phyloP scores from a whole-genome alignment of 352 stramenopile species.

The Nothophytophthora sp. region DNA sequence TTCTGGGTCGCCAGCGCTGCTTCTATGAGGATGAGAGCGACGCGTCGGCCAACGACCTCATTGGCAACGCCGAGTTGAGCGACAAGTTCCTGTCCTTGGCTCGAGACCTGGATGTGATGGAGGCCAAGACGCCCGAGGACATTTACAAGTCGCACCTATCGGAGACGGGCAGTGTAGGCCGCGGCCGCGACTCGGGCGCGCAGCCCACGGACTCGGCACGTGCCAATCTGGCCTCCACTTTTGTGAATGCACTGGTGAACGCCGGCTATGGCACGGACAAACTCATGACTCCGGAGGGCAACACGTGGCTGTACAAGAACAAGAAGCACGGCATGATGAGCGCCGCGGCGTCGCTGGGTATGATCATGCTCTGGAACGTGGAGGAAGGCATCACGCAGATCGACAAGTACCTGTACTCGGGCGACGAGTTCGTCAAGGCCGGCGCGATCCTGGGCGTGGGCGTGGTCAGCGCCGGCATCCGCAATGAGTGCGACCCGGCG shows the following conservation, averaged over 20 bases:
- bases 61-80: constrained; percentile 96
- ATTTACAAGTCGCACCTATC: constrained; percentile 99
- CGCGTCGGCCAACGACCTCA: constrained; percentile 91
- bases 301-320: constrained; percentile 99
- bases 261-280: constrained; percentile 98
- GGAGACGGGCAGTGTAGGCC: constrained; percentile 91
- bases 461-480: constrained; percentile 92
- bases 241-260: constrained; percentile 99
- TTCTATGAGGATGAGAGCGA: constrained; percentile 95
- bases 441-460: constrained; percentile 97
- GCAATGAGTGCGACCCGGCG: constrained; percentile 98
- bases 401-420: constrained; percentile 99
- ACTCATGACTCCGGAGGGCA: constrained; percentile 92
- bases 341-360: constrained; percentile 96
- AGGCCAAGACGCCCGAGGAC: constrained; percentile 97
- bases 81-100: constrained; percentile 97
- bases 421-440: constrained; percentile 98
- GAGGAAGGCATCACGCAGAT: constrained; percentile 99
- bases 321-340: constrained; percentile 99
- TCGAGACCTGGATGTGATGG: constrained; percentile 97
- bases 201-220: constrained; percentile 96
- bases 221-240: constrained; percentile 98
- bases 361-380: constrained; percentile 99
- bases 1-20: constrained; percentile 95
- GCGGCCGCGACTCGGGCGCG: constrained; percentile 62